Conservation (phyloP, 2,329 filamentous ascomycete species). For the Botrytis sinoallii region DNA sequence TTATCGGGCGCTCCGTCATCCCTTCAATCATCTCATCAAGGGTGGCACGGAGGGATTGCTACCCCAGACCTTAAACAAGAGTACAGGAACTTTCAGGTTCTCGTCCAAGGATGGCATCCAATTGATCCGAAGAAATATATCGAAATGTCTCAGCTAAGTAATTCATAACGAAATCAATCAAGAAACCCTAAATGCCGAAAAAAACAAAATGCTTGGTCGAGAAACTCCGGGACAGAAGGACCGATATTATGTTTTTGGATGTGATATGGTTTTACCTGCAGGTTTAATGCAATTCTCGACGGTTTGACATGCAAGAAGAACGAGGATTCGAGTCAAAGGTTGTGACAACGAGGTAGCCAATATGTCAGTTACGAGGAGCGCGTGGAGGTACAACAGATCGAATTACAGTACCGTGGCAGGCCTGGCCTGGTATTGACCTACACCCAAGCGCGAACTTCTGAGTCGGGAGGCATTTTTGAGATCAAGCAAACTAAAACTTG, state of each 20-base stretch:
- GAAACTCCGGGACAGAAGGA: conserved; percentile 18
- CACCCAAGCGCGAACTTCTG: not conserved
- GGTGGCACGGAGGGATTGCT: conserved; percentile 12
- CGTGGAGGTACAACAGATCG: conserved; percentile 17
- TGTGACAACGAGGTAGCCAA: conserved; percentile 50
- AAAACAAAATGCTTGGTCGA: conserved; percentile 6
- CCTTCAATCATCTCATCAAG: conserved; percentile 12
- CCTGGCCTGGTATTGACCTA: not conserved
- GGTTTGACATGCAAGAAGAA: conserved; percentile 42
- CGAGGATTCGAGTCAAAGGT: conserved; percentile 59
- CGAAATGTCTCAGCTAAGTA: conserved; percentile 16
- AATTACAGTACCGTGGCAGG: conserved; percentile 14
- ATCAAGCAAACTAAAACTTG: not conserved
- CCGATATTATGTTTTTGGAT: conserved; percentile 16
- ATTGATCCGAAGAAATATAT: conserved; percentile 10
- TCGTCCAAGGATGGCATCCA: conserved; percentile 14
- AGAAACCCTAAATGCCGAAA: conserved; percentile 17
- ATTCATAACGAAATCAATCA: conserved; percentile 11
- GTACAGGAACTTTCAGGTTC: conserved; percentile 6
- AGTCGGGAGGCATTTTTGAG: not conserved
- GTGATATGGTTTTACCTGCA: conserved; percentile 15
- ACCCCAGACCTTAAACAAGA: conserved; percentile 12
- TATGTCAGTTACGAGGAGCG: conserved; percentile 21
- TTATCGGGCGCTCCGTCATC: conserved; percentile 19
- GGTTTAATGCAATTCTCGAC: conserved; percentile 4